phyloP scores from a whole-genome alignment of 176 grass and related monocot genomes.

The Carex kokanica region DNA sequence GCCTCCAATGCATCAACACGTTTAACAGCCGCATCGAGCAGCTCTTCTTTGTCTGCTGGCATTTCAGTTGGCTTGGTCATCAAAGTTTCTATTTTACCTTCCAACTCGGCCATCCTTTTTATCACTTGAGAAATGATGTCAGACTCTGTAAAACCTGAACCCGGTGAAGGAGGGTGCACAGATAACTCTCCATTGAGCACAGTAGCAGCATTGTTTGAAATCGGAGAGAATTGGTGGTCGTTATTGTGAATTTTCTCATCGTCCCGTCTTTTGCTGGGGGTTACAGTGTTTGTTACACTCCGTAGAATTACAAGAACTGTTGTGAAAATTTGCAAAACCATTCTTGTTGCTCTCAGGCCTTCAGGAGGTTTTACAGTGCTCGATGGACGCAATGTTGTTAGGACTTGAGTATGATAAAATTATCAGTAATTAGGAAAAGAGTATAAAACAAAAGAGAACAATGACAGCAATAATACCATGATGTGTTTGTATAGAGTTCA shows the following conservation, averaged over 20 bases:
- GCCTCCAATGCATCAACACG: slow-evolving; percentile 65
- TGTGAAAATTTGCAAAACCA: slow-evolving; percentile 33
- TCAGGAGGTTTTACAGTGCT: slow-evolving; percentile 13
- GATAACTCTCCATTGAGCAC: slow-evolving; percentile 34
- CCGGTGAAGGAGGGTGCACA: slow-evolving; percentile 40
- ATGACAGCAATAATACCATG: not conserved
- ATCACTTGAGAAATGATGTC: slow-evolving; percentile 44
- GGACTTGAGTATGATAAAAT: slow-evolving; percentile 12
- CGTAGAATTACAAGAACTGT: slow-evolving; percentile 28
- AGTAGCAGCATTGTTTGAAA: not conserved
- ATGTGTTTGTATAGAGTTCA: too few relatives aligned
- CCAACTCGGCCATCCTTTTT: slow-evolving; percentile 44
- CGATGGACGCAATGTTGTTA: slow-evolving; percentile 8
- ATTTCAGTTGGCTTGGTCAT: slow-evolving; percentile 61
- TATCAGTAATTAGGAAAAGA: slow-evolving; percentile 11
- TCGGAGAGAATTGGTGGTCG: not conserved
- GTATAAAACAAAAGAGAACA: slow-evolving; percentile 14
- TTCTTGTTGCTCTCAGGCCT: slow-evolving; percentile 31
- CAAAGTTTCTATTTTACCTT: slow-evolving; percentile 51
- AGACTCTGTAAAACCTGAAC: slow-evolving; percentile 43
- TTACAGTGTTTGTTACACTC: slow-evolving; percentile 28
- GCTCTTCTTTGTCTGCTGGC: slow-evolving; percentile 66
- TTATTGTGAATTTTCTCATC: slow-evolving; percentile 13
- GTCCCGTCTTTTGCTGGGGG: not conserved
- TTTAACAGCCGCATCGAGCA: slow-evolving; percentile 60